Conservation (phyloP, 805 yeast genomes). For the Yarrowia alimentaria region DNA sequence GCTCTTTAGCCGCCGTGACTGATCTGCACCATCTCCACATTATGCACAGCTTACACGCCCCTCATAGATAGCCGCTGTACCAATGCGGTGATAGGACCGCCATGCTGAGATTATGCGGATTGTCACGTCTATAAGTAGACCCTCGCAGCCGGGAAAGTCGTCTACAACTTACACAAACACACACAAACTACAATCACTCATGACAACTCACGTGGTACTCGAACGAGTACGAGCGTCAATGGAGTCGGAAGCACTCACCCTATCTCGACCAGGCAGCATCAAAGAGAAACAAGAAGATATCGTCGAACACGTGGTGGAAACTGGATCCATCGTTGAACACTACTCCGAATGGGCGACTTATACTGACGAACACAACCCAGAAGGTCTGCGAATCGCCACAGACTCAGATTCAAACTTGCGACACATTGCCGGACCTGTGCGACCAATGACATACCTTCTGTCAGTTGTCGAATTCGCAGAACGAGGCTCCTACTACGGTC, state of each 20-base stretch:
- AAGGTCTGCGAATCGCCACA: constrained; percentile 8
- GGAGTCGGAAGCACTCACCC: constrained; percentile 1
- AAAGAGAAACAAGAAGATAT: constrained; percentile 7
- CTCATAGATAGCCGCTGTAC: no score
- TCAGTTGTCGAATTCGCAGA: constrained; percentile 51
- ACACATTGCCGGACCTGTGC: constrained; percentile 29
- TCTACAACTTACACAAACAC: no score
- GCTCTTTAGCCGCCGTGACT: no score
- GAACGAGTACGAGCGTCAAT: constrained; percentile 5
- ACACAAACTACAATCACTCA: no score
- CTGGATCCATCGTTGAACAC: constrained; percentile 31
- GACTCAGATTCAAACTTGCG: constrained; percentile 23
- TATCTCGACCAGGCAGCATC: neutral
- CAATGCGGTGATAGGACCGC: no score
- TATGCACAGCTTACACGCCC: no score
- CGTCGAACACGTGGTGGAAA: neutral
- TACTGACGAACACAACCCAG: constrained; percentile 14
- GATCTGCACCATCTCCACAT: no score
- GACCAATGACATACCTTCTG: constrained; percentile 28
- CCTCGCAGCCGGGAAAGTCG: no score
- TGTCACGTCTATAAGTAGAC: no score
- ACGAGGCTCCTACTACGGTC: constrained; percentile 55
- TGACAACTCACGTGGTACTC: constrained; percentile 7
- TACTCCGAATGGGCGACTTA: constrained; percentile 9
- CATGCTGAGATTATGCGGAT: no score